Evolutionary conservation across 2,329 filamentous ascomycete species (phyloP).

Genomic region (Coccinonectria pachysandricola): DNA sequence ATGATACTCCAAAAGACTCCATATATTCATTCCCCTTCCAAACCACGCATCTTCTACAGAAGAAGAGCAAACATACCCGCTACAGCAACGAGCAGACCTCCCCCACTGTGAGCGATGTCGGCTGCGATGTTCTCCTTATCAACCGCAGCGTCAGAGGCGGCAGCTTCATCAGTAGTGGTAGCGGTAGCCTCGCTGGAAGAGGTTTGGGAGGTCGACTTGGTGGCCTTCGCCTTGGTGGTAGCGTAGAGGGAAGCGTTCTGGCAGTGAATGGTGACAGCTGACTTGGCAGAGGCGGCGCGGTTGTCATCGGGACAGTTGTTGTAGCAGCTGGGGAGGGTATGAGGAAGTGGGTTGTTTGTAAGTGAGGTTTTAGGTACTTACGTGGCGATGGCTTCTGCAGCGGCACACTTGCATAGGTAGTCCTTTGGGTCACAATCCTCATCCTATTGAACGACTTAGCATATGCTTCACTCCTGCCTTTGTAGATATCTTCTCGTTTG

Average conservation of each 20-base stretch:
- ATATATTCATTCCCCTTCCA: too few relatives aligned
- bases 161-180: constrained; percentile 9
- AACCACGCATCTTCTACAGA: constrained; percentile 18
- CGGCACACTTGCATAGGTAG: constrained; percentile 37
- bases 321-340: constrained; percentile 35
- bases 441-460: too few relatives aligned
- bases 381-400: constrained; percentile 35
- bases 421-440: constrained; percentile 32
- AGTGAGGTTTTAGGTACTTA: too few relatives aligned
- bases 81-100: constrained; percentile 26
- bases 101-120: constrained; percentile 22
- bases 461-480: too few relatives aligned
- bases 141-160: constrained; percentile 12
- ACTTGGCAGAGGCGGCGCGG: constrained; percentile 23
- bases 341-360: too few relatives aligned
- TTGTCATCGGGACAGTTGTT: constrained; percentile 46
- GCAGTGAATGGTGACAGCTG: constrained; percentile 35
- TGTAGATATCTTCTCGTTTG: too few relatives aligned
- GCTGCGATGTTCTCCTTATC: constrained; percentile 16
- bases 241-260: constrained; percentile 34
- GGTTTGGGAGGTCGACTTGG: constrained; percentile 13
- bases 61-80: constrained; percentile 28
- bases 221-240: constrained; percentile 17
- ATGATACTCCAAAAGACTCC: too few relatives aligned
- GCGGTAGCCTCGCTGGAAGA: constrained; percentile 10